A percentile compares a stretch with the other conserved stretches of the same genome.
Conservation (phyloP, 257 asterid genomes). For the Ilex asprella region DNA sequence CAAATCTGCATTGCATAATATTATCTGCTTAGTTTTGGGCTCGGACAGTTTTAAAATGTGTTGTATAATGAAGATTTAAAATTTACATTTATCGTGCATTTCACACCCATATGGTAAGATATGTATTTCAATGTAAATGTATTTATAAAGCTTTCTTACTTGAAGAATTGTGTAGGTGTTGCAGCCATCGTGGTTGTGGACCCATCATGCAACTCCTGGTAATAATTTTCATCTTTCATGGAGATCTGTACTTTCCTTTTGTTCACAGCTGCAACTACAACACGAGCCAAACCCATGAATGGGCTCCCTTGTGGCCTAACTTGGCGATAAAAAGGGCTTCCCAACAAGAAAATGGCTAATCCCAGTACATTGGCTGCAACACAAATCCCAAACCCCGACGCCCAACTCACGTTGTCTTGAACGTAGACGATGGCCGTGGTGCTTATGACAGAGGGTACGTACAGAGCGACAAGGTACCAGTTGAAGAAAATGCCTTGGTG, state of each 20-base stretch:
- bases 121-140: too few relatives aligned
- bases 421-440: constrained; percentile 27
- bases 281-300: constrained; percentile 44
- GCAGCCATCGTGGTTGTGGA: constrained; percentile 1
- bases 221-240: constrained; percentile 33
- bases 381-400: constrained; percentile 24
- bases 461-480: constrained; percentile 28
- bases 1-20: too few relatives aligned
- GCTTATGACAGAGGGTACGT: constrained; percentile 17
- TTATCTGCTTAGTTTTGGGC: too few relatives aligned
- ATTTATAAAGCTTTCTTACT: constrained; percentile 18
- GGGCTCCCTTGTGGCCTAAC: constrained; percentile 54
- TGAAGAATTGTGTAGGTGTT: constrained; percentile 19
- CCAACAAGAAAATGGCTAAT: constrained; percentile 18
- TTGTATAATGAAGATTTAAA: too few relatives aligned
- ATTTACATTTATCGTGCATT: too few relatives aligned
- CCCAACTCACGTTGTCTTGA: constrained; percentile 31
- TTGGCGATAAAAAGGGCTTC: constrained; percentile 22
- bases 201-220: constrained; percentile 21
- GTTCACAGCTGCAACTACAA: constrained; percentile 37
- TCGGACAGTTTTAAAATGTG: too few relatives aligned
- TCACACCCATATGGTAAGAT: too few relatives aligned
- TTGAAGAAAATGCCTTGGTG: constrained; percentile 23
- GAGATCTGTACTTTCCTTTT: constrained; percentile 38
- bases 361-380: constrained; percentile 21